These are phyloP conservation scores for Silene noctiflora DNA, from an alignment of 179 eudicot genomes.

Conservation along the genomic window DNA sequence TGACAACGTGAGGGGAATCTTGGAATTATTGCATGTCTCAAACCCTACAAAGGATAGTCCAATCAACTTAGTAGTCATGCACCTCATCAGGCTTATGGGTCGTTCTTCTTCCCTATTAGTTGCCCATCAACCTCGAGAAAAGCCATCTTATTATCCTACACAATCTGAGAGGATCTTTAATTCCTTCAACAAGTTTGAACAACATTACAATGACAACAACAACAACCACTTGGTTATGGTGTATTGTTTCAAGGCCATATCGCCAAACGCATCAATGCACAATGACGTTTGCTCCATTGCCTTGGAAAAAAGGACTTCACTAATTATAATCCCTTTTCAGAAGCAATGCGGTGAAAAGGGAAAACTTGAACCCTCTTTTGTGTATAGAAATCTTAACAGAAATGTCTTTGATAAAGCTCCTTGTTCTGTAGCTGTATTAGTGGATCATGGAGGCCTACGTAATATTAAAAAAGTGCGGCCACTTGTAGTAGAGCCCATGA, in stretches of 20 bases:
- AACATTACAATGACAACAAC: slow-evolving; percentile 22
- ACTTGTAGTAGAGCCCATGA: slow-evolving; percentile 22
- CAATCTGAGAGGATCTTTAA: slow-evolving; percentile 42
- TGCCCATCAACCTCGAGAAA: slow-evolving; percentile 36
- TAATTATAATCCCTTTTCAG: slow-evolving; percentile 49
- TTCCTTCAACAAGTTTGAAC: slow-evolving; percentile 35
- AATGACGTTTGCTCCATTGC: slow-evolving; percentile 50
- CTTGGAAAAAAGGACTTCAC: slow-evolving; percentile 36
- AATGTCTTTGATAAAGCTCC: slow-evolving; percentile 43
- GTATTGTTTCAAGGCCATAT: slow-evolving; percentile 36
- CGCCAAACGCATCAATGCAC: slow-evolving; percentile 52
- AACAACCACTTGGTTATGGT: slow-evolving; percentile 16
- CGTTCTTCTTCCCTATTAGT: slow-evolving; percentile 42
- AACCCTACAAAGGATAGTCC: slow-evolving; percentile 36
- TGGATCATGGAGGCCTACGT: slow-evolving; percentile 30
- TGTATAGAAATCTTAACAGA: slow-evolving; percentile 32
- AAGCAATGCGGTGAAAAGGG: slow-evolving; percentile 24
- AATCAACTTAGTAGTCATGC: slow-evolving; percentile 36
- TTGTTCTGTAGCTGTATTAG: slow-evolving; percentile 46
- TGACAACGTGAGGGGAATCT: slow-evolving; percentile 31
- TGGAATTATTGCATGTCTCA: slow-evolving; percentile 34
- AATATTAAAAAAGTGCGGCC: slow-evolving; percentile 14
- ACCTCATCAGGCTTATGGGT: slow-evolving; percentile 42
- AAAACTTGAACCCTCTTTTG: slow-evolving; percentile 28
- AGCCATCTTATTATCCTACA: slow-evolving; percentile 27